Percentiles rank a stretch among this genome's conserved stretches.
Evolutionary conservation across 129 eudicot species (phyloP).

Genomic region (carrot (Daucus carota)): DH1_v3.0 NC_030382.2:47193501-47194000

Average conservation of each 20-base stretch:
- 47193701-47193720: slow-evolving; percentile 7
- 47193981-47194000: slow-evolving; percentile 19
- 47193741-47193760: slow-evolving; percentile 26
- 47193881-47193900: slow-evolving; percentile 47
- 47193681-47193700: background rate
- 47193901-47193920: slow-evolving; percentile 21
- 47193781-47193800: slow-evolving; percentile 22
- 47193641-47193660: background rate
- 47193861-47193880: slow-evolving; percentile 40
- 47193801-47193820: slow-evolving; percentile 30
- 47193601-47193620: too few relatives aligned
- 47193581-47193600: too few relatives aligned
- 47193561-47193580: background rate
- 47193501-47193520: too few relatives aligned
- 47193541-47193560: background rate
- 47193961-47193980: slow-evolving; percentile 27
- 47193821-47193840: slow-evolving; percentile 37
- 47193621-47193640: too few relatives aligned
- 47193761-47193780: background rate
- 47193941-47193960: slow-evolving; percentile 32
- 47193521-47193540: too few relatives aligned
- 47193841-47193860: slow-evolving; percentile 23
- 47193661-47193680: background rate
- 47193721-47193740: slow-evolving; percentile 32
- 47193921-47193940: slow-evolving; percentile 33